Evolutionary conservation across 305 asterid species (phyloP).

Genomic region (Solanum chacoense): DNA sequence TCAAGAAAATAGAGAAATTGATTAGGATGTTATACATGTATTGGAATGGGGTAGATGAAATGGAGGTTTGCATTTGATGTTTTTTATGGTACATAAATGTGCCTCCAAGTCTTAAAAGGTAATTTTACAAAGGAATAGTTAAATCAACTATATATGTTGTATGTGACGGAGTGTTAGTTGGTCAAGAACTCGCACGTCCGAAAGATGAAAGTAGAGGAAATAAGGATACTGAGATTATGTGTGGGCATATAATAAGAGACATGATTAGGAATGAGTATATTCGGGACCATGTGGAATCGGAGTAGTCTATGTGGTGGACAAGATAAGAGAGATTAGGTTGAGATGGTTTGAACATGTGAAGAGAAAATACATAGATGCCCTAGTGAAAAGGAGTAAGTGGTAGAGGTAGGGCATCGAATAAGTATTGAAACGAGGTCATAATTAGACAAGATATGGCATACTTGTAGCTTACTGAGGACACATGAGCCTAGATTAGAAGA

Average conservation of each 20-base stretch:
- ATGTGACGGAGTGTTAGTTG: neutral
- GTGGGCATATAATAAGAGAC: neutral
- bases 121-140: neutral
- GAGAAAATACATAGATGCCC: neutral
- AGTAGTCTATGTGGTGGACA: neutral
- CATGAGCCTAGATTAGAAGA: neutral
- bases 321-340: neutral
- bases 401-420: neutral
- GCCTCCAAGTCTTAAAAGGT: neutral
- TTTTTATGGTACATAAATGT: neutral
- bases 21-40: neutral
- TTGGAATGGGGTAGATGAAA: neutral
- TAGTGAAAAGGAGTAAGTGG: no score
- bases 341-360: neutral
- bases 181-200: accelerated
- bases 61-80: accelerated
- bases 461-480: neutral
- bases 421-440: neutral
- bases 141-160: neutral
- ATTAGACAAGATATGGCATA: neutral
- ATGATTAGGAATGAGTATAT: neutral
- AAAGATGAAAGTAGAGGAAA: neutral
- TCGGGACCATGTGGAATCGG: accelerated
- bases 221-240: neutral
- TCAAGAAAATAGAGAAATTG: neutral